Conservation (phyloP, 345 rosid species). For the Corymbia maculata region DNA sequence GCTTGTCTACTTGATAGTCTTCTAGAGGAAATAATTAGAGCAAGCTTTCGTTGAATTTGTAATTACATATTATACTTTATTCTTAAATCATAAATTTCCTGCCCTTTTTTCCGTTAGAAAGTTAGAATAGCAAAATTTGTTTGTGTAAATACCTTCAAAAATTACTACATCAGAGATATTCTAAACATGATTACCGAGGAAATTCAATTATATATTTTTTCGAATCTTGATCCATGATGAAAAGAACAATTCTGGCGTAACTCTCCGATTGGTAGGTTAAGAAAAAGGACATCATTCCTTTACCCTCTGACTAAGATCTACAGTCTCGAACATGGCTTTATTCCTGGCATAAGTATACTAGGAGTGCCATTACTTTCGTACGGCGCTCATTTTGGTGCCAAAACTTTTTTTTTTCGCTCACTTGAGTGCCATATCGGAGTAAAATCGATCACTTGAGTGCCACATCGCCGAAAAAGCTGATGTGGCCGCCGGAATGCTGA, state of each 20-base stretch:
- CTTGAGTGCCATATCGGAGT: too few relatives aligned
- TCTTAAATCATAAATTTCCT: not conserved
- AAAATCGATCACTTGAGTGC: too few relatives aligned
- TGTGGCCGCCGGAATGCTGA: too few relatives aligned
- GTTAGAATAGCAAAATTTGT: not conserved
- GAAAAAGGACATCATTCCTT: not conserved
- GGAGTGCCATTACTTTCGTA: too few relatives aligned
- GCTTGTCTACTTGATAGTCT: not conserved
- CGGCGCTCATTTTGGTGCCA: too few relatives aligned
- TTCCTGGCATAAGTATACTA: too few relatives aligned
- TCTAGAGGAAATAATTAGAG: not conserved
- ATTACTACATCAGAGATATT: not conserved
- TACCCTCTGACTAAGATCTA: not conserved
- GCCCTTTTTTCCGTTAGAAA: not conserved
- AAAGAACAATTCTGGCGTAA: not conserved
- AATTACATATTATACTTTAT: not conserved
- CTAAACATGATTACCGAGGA: not conserved
- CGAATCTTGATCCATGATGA: not conserved
- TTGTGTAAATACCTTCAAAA: not conserved
- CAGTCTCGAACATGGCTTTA: not conserved
- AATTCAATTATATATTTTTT: not conserved
- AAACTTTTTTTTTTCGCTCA: too few relatives aligned
- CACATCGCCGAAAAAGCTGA: too few relatives aligned
- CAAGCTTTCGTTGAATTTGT: not conserved
- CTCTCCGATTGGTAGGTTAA: not conserved